phyloP scores from a whole-genome alignment of 371 early-diverging fungal genomes.

The Mucor circinelloides region DNA sequence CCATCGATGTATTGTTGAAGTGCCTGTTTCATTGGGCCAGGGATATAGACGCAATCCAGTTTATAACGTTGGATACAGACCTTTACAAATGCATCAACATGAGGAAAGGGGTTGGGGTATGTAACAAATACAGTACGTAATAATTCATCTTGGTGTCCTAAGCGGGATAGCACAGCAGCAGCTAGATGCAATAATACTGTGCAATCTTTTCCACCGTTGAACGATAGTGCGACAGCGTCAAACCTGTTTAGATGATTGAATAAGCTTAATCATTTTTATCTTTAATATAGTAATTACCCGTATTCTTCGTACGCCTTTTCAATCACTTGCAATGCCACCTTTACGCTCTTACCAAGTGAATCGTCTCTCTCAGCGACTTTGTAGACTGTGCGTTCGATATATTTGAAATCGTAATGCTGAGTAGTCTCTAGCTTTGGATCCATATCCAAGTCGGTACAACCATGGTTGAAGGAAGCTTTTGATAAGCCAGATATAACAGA shows the following conservation, averaged over 20 bases:
- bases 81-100: constrained; percentile 88
- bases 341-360: constrained; percentile 43
- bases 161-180: constrained; percentile 50
- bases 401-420: constrained; percentile 41
- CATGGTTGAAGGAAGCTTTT: constrained; percentile 22
- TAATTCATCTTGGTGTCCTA: constrained; percentile 18
- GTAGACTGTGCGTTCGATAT: constrained; percentile 49
- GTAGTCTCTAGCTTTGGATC: constrained; percentile 39
- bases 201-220: constrained; percentile 98
- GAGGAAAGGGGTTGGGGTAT: constrained; percentile 77
- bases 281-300: constrained; percentile 50
- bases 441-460: constrained; percentile 31
- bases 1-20: constrained; percentile 68
- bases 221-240: constrained; percentile 73
- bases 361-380: constrained; percentile 38
- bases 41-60: constrained; percentile 65
- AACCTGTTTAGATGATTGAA: constrained; percentile 29
- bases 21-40: constrained; percentile 82
- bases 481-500: constrained; percentile 5
- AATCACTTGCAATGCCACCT: constrained; percentile 61
- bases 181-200: constrained; percentile 89
- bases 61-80: constrained; percentile 64
- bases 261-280: not conserved
- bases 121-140: constrained; percentile 73
- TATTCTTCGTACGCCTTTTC: constrained; percentile 66